Base-by-base conservation (phyloP, 352 stramenopile genomes). In the Globisporangium viniferum region DNA sequence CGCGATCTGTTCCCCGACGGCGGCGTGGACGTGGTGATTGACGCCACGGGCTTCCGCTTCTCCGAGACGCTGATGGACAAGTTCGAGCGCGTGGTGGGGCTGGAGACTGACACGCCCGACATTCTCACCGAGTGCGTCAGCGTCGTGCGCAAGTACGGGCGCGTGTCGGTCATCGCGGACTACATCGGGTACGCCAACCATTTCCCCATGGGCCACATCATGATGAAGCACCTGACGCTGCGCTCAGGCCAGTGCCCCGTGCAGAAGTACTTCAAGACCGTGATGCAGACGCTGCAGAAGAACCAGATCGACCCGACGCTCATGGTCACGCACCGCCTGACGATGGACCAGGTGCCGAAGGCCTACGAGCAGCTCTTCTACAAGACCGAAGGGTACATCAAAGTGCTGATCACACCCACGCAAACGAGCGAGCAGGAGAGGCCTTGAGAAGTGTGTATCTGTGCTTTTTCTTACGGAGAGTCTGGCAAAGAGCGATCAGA, bases 111-210 rank as follows among this genome's bases (percentile, higher is more conserved):
- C 63, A 70, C 77, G 36, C 70, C 78, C 24, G 82, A 89, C 54
- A 77, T 77, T 29, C 76, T 90, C 60, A 85, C 81, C 62, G 81
- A 92, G 65, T 77, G 84, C 62, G 71, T 89, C 54, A 83, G 69
- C 3, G 62, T 66, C 58, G 64, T 66, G 59, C 71, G 72, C 61
- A 82, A 82, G 56, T 81, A 59, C 46, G 73, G 76, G 0, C 69
- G 66, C 39, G 20, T 82, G 1, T 66, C 53, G 22, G 61, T 82
- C 41, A 64, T 85, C 9, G 75, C 67, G 6, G 75, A 85, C 61
- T 82, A 81, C 59, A 56, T 77, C 10, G 75, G 64, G 7, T 64
- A 62, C 15, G 65, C 64, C 0, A 75, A 79, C 59, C 65, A 72
- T 18, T 85, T 85, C 56, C 78, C 78, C 0, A 66, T 85, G 35